Evolutionary conservation across 2,329 filamentous ascomycete genomes (phyloP).

Genomic region (Pseudocercospora musae): DNA sequence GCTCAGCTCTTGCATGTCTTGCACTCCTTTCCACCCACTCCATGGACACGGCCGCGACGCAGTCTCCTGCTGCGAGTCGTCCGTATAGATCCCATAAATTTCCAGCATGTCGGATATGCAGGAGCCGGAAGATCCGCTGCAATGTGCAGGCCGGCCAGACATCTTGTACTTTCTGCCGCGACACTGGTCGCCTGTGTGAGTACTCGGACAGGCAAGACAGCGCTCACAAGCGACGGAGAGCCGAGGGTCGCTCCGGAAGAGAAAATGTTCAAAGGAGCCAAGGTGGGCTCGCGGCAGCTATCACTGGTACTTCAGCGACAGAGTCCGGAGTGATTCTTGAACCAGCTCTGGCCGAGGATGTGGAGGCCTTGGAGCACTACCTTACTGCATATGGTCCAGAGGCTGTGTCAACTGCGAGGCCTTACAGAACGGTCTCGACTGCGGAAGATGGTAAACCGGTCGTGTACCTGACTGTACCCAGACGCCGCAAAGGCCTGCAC

Average conservation of each 20-base stretch:
- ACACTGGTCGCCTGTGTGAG: slow-evolving; percentile 38
- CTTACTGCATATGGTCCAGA: slow-evolving; percentile 33
- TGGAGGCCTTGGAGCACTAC: slow-evolving; percentile 41
- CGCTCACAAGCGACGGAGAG: slow-evolving; percentile 12
- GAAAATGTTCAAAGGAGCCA: background rate
- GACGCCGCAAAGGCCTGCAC: slow-evolving; percentile 45
- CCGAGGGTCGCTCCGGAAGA: background rate
- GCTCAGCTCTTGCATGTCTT: background rate
- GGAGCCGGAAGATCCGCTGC: slow-evolving; percentile 42
- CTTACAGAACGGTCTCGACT: slow-evolving; percentile 52
- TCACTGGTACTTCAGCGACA: slow-evolving; percentile 25
- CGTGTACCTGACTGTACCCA: slow-evolving; percentile 47
- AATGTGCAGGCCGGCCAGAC: slow-evolving; percentile 40
- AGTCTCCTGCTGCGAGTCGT: slow-evolving; percentile 14
- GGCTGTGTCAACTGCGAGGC: slow-evolving; percentile 33
- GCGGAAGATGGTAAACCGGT: slow-evolving; percentile 39
- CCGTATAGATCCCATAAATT: slow-evolving; percentile 45
- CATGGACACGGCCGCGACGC: background rate
- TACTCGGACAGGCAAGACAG: slow-evolving; percentile 22
- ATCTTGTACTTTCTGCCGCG: slow-evolving; percentile 40
- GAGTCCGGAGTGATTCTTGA: slow-evolving; percentile 40
- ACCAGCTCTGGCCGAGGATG: slow-evolving; percentile 42
- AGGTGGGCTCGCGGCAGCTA: slow-evolving; percentile 24
- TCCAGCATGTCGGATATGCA: slow-evolving; percentile 42
- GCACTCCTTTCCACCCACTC: background rate